Evolutionary conservation across 495 filamentous ascomycete species (phyloP).

Genomic region (Podospora comata): DNA sequence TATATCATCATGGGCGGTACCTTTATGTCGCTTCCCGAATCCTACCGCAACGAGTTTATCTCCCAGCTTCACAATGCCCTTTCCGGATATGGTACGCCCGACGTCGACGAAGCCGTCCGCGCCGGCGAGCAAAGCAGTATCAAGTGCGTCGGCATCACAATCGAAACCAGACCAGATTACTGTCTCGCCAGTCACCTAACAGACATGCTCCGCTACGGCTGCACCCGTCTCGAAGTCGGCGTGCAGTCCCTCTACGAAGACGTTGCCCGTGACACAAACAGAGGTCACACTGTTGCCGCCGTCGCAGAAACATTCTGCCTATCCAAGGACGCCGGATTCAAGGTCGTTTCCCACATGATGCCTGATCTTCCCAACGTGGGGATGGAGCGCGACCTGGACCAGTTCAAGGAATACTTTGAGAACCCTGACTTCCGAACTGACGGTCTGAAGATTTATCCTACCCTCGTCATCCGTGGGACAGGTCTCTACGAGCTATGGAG

Average conservation of each 20-base stretch:
- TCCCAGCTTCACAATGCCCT: slow-evolving; percentile 94
- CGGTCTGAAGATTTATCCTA: slow-evolving; percentile 96
- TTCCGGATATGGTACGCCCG: slow-evolving; percentile 82
- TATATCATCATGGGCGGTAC: slow-evolving; percentile 99
- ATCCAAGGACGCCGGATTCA: slow-evolving; percentile 96
- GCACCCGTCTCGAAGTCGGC: slow-evolving; percentile 89
- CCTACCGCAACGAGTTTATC: slow-evolving; percentile 89
- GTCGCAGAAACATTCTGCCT: slow-evolving; percentile 93
- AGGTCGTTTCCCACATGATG: slow-evolving; percentile 99
- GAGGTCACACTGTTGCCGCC: slow-evolving; percentile 91
- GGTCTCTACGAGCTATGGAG: slow-evolving; percentile 97
- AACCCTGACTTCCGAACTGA: slow-evolving; percentile 97
- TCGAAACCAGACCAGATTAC: slow-evolving; percentile 95
- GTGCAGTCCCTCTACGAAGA: slow-evolving; percentile 98
- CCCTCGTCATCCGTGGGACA: slow-evolving; percentile 93
- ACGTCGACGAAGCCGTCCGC: slow-evolving; percentile 92
- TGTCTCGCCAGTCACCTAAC: slow-evolving; percentile 88
- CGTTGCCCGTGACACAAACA: slow-evolving; percentile 95
- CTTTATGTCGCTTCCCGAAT: slow-evolving; percentile 91
- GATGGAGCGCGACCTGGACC: slow-evolving; percentile 94
- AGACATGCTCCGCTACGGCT: slow-evolving; percentile 94
- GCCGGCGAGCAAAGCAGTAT: slow-evolving; percentile 89
- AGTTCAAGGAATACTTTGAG: slow-evolving; percentile 97
- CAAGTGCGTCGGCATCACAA: slow-evolving; percentile 98
- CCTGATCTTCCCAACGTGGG: slow-evolving; percentile 96